Evolutionary conservation across 148 eudicot genomes (phyloP).

Genomic region (Rhododendron simsii): DNA sequence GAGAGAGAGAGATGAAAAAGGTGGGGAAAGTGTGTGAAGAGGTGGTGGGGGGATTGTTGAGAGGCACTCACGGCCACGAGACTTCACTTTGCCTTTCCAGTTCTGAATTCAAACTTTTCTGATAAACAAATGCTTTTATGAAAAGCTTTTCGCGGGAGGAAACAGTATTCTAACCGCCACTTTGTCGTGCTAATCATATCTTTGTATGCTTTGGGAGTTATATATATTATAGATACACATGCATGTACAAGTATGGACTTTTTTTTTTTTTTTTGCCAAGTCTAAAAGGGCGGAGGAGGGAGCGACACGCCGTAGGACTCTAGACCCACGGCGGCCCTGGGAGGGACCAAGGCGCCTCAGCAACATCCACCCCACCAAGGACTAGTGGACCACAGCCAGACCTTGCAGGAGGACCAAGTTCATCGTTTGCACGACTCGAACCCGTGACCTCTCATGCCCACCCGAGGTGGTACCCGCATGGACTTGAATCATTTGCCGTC

Average conservation of each 20-base stretch:
- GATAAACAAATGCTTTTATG: constrained; percentile 28
- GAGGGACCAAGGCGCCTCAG: too few relatives aligned
- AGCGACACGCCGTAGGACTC: too few relatives aligned
- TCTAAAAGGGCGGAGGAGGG: too few relatives aligned
- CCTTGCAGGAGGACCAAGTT: too few relatives aligned
- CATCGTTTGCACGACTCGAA: too few relatives aligned
- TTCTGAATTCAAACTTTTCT: constrained; percentile 16
- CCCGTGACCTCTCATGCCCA: too few relatives aligned
- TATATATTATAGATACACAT: neutral
- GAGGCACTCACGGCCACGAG: constrained; percentile 36
- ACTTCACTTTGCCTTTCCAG: constrained; percentile 55
- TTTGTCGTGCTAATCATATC: constrained; percentile 39
- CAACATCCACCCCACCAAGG: too few relatives aligned
- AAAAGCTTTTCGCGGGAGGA: constrained; percentile 63
- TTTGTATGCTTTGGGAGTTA: neutral
- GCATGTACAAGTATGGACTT: neutral
- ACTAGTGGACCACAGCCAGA: too few relatives aligned
- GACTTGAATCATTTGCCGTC: neutral
- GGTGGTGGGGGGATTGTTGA: constrained; percentile 10
- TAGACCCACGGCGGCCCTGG: too few relatives aligned
- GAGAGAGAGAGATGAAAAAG: neutral
- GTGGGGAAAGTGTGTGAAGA: neutral
- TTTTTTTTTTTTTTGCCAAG: too few relatives aligned
- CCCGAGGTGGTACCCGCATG: neutral
- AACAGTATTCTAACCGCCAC: constrained; percentile 69